Base-by-base conservation (phyloP, 2,329 filamentous ascomycete species). In the Neofusicoccum kwambonambiense region DNA sequence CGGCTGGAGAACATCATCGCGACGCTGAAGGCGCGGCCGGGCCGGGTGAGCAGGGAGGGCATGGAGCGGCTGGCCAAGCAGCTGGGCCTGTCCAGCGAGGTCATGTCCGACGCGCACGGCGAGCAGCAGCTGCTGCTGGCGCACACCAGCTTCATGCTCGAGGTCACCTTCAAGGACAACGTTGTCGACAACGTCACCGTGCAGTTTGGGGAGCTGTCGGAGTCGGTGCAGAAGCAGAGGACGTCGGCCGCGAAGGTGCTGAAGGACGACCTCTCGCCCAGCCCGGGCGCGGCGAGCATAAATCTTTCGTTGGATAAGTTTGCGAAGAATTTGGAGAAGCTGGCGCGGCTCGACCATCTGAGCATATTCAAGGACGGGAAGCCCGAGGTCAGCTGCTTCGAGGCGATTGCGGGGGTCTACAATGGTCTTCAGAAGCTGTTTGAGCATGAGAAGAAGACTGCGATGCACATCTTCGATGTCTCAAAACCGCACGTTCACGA, bases 371-470 rank as follows among this genome's bases (percentile, higher is more conserved):
- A 65, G 47, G 63, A 61, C 2, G 54, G 17, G 12, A 65, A 65
- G 37, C 87, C 87, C 1, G 85, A 85, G 4, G 82, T 94, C 7
- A 91, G 91, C 70, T 91, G 91, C 74, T 90, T 91, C 73, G 90
- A 92, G 73, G 91, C 91, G 0, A 81, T 94, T 50, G 87, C 86
- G 3, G 90, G 90, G 3, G 81, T 96, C 5, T 91, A 89, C 74
- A 84, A 84, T 64, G 91, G 90, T 71, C 79, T 95, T 66, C 81
- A 84, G 66, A 87, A 83, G 69, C 78, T 96, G n/a, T 87, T 90
- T 71, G 81, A 86, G 51, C 90, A 90, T 81, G 91, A 95, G 72
- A 79, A 89, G 66, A 81, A 85, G 64, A 68, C 73, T 58, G 73
- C 75, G 11, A 67, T 76, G 27, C 71, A 72, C 1, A 52, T 75